Percentiles rank a stretch among this genome's conserved stretches.
These are phyloP conservation scores for Pisolithus sp. DNA, from an alignment of 768 basidiomycete genomes.

Conservation along the genomic window DNA sequence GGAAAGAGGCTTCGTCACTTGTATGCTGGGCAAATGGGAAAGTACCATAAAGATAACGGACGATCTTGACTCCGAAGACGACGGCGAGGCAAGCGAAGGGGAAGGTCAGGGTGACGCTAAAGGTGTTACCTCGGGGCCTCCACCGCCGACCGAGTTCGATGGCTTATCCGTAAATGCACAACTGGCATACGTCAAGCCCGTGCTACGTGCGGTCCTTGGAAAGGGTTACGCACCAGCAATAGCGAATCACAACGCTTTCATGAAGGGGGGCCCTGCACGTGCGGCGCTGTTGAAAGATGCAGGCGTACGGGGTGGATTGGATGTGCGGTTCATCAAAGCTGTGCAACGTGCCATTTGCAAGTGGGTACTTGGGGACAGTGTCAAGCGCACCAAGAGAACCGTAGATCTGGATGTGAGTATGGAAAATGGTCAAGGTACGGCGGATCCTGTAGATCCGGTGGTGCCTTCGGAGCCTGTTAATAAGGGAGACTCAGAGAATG, in stretches of 20 bases:
- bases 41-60: constrained; percentile 32
- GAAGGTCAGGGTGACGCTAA: constrained; percentile 34
- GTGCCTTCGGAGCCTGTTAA: background rate
- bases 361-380: constrained; percentile 20
- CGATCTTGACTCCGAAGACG: constrained; percentile 24
- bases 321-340: constrained; percentile 31
- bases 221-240: constrained; percentile 49
- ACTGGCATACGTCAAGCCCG: constrained; percentile 58
- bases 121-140: constrained; percentile 23
- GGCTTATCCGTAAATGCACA: constrained; percentile 49
- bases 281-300: constrained; percentile 25
- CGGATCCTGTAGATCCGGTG: background rate
- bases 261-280: constrained; percentile 51
- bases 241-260: constrained; percentile 45
- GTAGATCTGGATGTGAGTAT: background rate
- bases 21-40: constrained; percentile 55
- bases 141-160: constrained; percentile 44
- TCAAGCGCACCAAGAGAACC: constrained; percentile 4
- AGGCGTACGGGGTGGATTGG: constrained; percentile 33
- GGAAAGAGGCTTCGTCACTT: constrained; percentile 56
- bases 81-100: constrained; percentile 29
- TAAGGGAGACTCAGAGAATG: constrained; percentile 2
- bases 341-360: constrained; percentile 26
- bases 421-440: background rate
- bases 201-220: constrained; percentile 54